These are phyloP conservation scores for Neoscytalidium dimidiatum DNA, from an alignment of 2,329 filamentous ascomycete genomes.

Conservation along the genomic window DNA sequence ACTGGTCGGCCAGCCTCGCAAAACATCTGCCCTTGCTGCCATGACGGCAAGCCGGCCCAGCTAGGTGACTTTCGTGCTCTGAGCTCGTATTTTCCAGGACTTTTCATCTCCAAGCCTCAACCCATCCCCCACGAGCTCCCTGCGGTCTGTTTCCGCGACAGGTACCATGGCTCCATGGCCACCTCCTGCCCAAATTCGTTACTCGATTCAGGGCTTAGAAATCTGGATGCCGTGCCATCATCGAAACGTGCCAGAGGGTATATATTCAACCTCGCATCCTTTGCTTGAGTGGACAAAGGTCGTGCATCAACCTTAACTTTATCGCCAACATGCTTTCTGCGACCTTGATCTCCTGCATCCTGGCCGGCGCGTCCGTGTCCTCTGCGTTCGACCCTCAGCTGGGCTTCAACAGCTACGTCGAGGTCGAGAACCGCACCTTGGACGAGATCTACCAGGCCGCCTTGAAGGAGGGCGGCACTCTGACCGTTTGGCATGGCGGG, in stretches of 20 bases:
- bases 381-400: slow-evolving; percentile 12
- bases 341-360: background rate
- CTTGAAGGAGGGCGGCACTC: slow-evolving; percentile 47
- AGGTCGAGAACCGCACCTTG: slow-evolving; percentile 48
- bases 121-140: background rate
- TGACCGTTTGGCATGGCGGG: slow-evolving; percentile 53
- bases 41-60: background rate
- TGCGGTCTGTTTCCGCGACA: background rate
- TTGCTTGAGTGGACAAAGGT: background rate
- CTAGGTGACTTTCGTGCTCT: background rate
- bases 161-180: background rate
- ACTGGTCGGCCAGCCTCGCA: background rate
- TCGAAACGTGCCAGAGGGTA: background rate
- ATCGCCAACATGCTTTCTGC: slow-evolving; percentile 1
- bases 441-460: slow-evolving; percentile 54
- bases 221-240: background rate
- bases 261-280: background rate
- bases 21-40: background rate
- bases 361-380: background rate
- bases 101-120: background rate
- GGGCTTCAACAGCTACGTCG: slow-evolving; percentile 15
- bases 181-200: background rate
- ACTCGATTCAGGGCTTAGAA: background rate
- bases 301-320: background rate
- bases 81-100: background rate